These are phyloP conservation scores for Rubia balearica DNA, from an alignment of 305 asterid genomes.

Conservation along the genomic window DNA sequence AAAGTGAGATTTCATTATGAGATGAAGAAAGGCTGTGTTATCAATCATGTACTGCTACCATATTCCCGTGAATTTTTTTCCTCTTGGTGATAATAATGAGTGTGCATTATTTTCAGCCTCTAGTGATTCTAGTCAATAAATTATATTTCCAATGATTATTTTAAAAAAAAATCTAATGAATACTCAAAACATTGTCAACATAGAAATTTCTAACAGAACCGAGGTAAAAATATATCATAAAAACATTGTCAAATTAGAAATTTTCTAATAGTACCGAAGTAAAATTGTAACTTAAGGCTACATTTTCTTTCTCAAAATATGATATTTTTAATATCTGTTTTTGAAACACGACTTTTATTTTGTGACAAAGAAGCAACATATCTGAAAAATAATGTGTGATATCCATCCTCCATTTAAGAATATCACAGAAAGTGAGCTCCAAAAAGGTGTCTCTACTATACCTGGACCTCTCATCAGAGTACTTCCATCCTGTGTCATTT, in stretches of 20 bases:
- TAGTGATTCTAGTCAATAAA: neutral
- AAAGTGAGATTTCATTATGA: neutral
- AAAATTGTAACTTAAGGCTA: neutral
- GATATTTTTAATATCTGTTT: neutral
- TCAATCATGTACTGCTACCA: neutral
- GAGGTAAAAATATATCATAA: too few species aligned
- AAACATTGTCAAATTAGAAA: too few species aligned
- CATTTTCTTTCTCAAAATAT: neutral
- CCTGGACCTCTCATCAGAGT: slow-evolving; percentile 10
- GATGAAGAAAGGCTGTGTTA: too few species aligned
- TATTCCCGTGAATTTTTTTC: neutral
- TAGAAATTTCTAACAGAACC: too few species aligned
- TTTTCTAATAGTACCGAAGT: too few species aligned
- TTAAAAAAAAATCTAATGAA: too few species aligned
- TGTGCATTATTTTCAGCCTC: neutral
- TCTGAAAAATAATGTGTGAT: neutral
- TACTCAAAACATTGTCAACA: neutral
- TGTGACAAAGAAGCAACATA: neutral
- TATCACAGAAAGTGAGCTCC: neutral
- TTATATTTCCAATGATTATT: neutral
- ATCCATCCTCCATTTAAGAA: neutral
- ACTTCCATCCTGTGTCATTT: slow-evolving; percentile 2
- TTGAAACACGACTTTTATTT: neutral
- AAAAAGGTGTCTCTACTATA: neutral
- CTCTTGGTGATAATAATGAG: neutral